These are phyloP conservation scores for Paraphoma sp. DNA, from an alignment of 2,329 filamentous ascomycete species.

Conservation along the genomic window DNA sequence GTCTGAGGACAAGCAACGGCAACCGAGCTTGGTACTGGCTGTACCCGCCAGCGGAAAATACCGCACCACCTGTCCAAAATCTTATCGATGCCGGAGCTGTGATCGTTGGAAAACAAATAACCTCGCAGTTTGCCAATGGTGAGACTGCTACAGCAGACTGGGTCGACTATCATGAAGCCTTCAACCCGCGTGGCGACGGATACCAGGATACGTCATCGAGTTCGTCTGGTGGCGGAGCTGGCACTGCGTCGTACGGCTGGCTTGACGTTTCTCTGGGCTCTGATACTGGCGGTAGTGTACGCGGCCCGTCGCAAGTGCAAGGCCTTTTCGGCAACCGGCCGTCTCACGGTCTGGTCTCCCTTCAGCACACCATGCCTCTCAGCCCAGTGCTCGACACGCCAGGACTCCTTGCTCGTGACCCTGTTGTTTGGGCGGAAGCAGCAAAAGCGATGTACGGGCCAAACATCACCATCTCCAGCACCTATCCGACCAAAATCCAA, in stretches of 20 bases:
- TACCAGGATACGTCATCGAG: constrained; percentile 57
- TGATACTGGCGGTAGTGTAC: constrained; percentile 59
- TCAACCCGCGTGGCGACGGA: constrained; percentile 54
- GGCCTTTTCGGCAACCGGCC: constrained; percentile 60
- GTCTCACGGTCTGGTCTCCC: constrained; percentile 53
- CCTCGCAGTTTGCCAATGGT: constrained; percentile 54
- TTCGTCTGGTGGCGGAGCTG: constrained; percentile 55
- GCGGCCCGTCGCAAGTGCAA: constrained; percentile 56
- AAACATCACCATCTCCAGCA: constrained; percentile 52
- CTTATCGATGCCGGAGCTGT: constrained; percentile 67
- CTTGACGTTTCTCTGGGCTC: constrained; percentile 59
- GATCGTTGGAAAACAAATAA: constrained; percentile 56
- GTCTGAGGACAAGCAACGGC: constrained; percentile 63
- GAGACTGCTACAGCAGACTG: constrained; percentile 59
- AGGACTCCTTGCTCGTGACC: constrained; percentile 56
- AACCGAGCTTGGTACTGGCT: constrained; percentile 65
- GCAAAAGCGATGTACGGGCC: constrained; percentile 54
- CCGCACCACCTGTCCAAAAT: constrained; percentile 59
- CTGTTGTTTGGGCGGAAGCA: constrained; percentile 52
- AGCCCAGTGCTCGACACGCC: constrained; percentile 57
- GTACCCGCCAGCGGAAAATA: constrained; percentile 55
- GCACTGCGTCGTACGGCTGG: constrained; percentile 55
- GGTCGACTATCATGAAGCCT: constrained; percentile 53
- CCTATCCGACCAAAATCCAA: constrained; percentile 52
- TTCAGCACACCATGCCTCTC: constrained; percentile 58